Base-by-base conservation (phyloP, 495 filamentous ascomycete genomes). In the Penicillium samsonianum region DNA sequence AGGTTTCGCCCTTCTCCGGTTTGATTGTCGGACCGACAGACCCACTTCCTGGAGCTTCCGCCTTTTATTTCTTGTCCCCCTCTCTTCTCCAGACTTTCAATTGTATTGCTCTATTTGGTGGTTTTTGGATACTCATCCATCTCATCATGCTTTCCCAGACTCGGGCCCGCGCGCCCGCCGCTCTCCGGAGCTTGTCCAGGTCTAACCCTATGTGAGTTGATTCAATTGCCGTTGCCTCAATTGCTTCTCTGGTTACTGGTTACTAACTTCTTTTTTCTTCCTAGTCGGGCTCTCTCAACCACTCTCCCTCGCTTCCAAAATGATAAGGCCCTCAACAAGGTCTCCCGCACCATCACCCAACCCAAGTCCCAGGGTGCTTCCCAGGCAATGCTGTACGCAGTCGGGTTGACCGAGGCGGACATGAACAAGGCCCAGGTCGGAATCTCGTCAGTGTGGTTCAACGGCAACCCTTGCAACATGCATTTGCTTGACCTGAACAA, bases 391-490 rank as follows among this genome's bases (percentile, higher is more conserved):
- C 81, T 98, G 43, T 98, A 97, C 79, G 94, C 90, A 62, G 96
- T 92, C 10, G 94, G 94, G 53, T 72, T 98, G 67, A 82, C 75
- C 14, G 86, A 91, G 60, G 80, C 81, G 43, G 94, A 96, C 71
- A 88, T 98, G 85, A 84, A 83, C 75, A 97, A 97, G 75, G 87
- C 94, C 31, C 94, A 98, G 75, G 89, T 98, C 42, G 94, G 94
- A 53, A 98, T 98, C 67, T 95, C 92, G 20, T 98, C 94, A 1
- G 85, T 90, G 42, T 87, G 79, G 79, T 95, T 90, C 74, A 84
- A 90, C 41, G 94, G 94, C 19, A 98, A 98, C 76, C 94, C 94
- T 6, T 98, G 94, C 80, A 98, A 98, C 78, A 98, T 96, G 94
- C 94, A 98, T 76, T 82, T 98, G 53, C 79, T 98, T 60, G 87